Evolutionary conservation across 768 basidiomycete species (phyloP), one percentile per base, ranked within the genome.

Genomic region (Lentinula lateritia): DNA sequence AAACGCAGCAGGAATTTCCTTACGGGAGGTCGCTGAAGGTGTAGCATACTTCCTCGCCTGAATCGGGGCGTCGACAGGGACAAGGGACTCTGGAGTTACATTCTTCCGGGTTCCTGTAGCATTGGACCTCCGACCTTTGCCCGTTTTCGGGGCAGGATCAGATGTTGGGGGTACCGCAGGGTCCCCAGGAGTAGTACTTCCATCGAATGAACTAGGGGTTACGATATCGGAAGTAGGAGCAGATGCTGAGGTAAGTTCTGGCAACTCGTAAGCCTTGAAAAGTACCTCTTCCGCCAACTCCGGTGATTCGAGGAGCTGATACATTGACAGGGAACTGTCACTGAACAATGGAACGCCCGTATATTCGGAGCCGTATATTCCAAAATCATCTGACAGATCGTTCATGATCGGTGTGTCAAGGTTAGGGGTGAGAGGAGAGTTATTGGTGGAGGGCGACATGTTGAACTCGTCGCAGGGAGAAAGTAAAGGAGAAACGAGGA

Each of bases 31-130:
- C 1, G 79, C 71, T 0, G 90, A 93, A 0, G 90, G 86, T 0
- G 80, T 80, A 15, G 83, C 68, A 67, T 94, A 94, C 20, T 82
- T 82, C 65, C 93, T 86, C 0, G 82, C 46, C 69, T 95, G 93
- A 1, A 88, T 91, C 0, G 93, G 93, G 1, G 93, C 93, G 58
- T 89, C 85, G 66, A 86, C 70, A 18, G 87, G 80, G 18, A 94
- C 83, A n/a, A 92, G 80, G 2, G 80, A 69, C 35, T 83, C 82
- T 3, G 90, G 87, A 5, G 82, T 83, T 48, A 87, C 74, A 69
- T 88, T 87, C 72, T 85, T 87, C 65, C 90, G 85, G 7, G 87
- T 90, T 20, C 89, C 90, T 1, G 84, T 91, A 3, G 83, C 85
- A 0, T 66, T 62, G 41, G 55, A 63, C 50, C 76, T 74, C 15